Conservation (phyloP, 2,329 filamentous ascomycete species). For the Sporothrix mexicana region DNA sequence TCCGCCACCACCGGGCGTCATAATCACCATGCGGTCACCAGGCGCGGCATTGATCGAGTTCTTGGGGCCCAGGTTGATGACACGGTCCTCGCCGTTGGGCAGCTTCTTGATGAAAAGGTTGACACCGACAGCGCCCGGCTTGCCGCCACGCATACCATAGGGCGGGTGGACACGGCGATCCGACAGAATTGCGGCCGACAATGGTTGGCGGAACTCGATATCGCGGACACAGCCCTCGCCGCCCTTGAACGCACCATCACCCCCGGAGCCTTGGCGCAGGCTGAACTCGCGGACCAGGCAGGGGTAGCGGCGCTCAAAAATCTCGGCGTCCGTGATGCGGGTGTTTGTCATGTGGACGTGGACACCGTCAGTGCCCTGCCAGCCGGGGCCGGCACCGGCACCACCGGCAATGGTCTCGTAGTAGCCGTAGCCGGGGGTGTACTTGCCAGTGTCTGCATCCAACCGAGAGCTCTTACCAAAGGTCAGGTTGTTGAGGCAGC, state of each 20-base stretch:
- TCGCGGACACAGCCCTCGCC: slow-evolving; percentile 47
- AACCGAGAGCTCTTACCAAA: slow-evolving; percentile 41
- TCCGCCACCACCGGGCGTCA: slow-evolving; percentile 67
- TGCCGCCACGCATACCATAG: slow-evolving; percentile 46
- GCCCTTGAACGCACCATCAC: slow-evolving; percentile 43
- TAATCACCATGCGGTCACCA: slow-evolving; percentile 66
- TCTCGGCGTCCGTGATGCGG: slow-evolving; percentile 44
- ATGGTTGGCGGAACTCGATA: slow-evolving; percentile 45
- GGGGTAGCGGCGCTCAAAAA: slow-evolving; percentile 47
- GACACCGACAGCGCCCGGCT: slow-evolving; percentile 37
- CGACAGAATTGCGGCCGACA: slow-evolving; percentile 47
- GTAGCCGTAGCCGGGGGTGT: slow-evolving; percentile 41
- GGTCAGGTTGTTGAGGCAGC: slow-evolving; percentile 45
- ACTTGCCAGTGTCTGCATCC: slow-evolving; percentile 32
- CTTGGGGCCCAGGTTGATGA: slow-evolving; percentile 64
- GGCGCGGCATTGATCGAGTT: slow-evolving; percentile 63
- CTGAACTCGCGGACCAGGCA: slow-evolving; percentile 45
- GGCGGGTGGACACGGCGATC: slow-evolving; percentile 46
- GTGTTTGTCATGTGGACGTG: slow-evolving; percentile 46
- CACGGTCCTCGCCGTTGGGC: slow-evolving; percentile 26
- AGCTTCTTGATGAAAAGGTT: slow-evolving; percentile 37
- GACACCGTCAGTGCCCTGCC: slow-evolving; percentile 43
- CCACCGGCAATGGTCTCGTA: slow-evolving; percentile 47
- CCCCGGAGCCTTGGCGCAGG: slow-evolving; percentile 44
- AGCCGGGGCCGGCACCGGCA: slow-evolving; percentile 43